A percentile compares a stretch with the other conserved stretches of the same genome.
Evolutionary conservation across 2,329 filamentous ascomycete species (phyloP).

Genomic region (Trichoderma harzianum): DNA sequence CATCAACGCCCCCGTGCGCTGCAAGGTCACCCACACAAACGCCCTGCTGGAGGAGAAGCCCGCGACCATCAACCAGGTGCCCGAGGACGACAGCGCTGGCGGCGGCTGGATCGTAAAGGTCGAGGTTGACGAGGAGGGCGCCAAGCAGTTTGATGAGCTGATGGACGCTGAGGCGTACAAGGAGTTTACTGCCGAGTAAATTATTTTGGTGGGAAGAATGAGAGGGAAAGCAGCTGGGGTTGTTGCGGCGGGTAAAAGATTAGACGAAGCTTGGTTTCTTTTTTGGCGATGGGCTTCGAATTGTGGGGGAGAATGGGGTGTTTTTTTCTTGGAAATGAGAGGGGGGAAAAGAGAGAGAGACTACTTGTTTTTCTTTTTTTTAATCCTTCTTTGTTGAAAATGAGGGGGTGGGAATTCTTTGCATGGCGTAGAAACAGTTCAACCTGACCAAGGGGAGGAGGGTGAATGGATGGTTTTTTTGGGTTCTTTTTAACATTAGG

Average conservation of each 20-base stretch:
- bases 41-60: slow-evolving; percentile 76
- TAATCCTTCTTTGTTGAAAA: neutral
- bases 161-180: slow-evolving; percentile 79
- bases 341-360: neutral
- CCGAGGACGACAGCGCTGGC: slow-evolving; percentile 70
- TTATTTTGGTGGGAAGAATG: no score
- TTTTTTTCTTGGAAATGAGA: neutral
- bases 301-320: neutral
- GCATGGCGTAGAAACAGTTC: slow-evolving; percentile 22
- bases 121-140: slow-evolving; percentile 63
- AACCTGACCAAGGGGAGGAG: slow-evolving; percentile 22
- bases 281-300: neutral
- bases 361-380: neutral
- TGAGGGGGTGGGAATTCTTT: neutral
- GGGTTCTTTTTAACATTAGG: neutral
- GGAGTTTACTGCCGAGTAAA: slow-evolving; percentile 53
- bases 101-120: slow-evolving; percentile 95
- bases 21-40: slow-evolving; percentile 75
- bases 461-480: neutral
- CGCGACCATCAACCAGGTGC: slow-evolving; percentile 80
- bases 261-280: neutral
- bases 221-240: no score
- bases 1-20: slow-evolving; percentile 83
- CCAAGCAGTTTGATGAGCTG: slow-evolving; percentile 67
- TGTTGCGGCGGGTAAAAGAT: slow-evolving; percentile 5